phyloP scores from a whole-genome alignment of 129 eudicot species.

The Lactuca sativa region DNA sequence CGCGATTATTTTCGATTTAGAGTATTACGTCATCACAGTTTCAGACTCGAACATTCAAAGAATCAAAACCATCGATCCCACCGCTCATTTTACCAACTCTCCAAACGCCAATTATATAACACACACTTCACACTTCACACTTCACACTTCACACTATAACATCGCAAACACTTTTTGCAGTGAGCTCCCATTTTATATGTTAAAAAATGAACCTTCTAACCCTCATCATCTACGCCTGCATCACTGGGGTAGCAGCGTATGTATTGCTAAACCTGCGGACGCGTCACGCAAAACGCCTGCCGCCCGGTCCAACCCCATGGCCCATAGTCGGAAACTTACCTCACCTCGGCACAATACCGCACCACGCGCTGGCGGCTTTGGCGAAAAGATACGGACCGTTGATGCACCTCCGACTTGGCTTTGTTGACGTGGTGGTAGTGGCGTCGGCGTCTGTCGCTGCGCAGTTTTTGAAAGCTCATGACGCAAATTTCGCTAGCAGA shows the following conservation, averaged over 20 bases:
- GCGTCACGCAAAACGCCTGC: conserved; percentile 36
- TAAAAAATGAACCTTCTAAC: conserved; percentile 17
- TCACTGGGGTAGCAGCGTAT: conserved; percentile 25
- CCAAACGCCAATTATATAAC: neutral
- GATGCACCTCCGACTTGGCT: conserved; percentile 73
- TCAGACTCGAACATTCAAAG: too few species aligned
- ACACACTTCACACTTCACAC: too few species aligned
- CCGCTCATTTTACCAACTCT: conserved; percentile 4
- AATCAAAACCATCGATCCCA: neutral
- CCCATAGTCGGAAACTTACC: conserved; percentile 86
- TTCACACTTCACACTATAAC: too few species aligned
- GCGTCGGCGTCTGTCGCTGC: conserved; percentile 65
- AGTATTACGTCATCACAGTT: too few species aligned
- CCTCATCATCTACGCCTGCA: conserved; percentile 26
- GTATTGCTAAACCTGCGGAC: conserved; percentile 31
- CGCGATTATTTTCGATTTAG: too few species aligned
- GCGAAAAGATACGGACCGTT: conserved; percentile 73
- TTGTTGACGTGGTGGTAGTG: conserved; percentile 78
- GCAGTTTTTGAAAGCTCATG: conserved; percentile 65
- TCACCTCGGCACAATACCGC: conserved; percentile 73
- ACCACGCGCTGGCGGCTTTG: conserved; percentile 67
- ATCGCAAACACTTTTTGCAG: neutral
- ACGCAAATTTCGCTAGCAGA: conserved; percentile 69
- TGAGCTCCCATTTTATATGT: too few species aligned
- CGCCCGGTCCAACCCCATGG: conserved; percentile 96